Percentiles rank a stretch among this genome's conserved stretches.
Conservation (phyloP, 208 protist species). For the Trypanosoma rangeli region DNA sequence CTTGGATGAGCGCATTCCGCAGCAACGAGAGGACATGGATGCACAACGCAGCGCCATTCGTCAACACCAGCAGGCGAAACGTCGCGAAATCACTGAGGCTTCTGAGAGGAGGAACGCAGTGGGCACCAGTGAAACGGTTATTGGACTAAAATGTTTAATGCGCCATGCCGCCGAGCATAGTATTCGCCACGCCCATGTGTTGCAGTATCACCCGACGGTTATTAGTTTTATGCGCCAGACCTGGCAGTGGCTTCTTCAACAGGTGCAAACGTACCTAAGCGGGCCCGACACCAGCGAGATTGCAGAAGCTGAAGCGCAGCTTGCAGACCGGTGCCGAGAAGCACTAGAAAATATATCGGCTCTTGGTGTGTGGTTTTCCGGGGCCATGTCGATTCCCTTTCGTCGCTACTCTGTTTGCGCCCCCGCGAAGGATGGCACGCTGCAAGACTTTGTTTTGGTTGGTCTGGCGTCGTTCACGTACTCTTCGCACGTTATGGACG, state of each 20-base stretch:
- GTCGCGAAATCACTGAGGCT: slow-evolving; percentile 48
- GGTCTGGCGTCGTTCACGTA: slow-evolving; percentile 68
- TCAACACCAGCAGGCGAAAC: slow-evolving; percentile 19
- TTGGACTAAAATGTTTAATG: slow-evolving; percentile 50
- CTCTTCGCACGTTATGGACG: slow-evolving; percentile 78
- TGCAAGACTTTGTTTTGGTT: slow-evolving; percentile 52
- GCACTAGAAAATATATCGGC: slow-evolving; percentile 73
- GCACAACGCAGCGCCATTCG: slow-evolving; percentile 34
- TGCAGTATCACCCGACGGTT: slow-evolving; percentile 34
- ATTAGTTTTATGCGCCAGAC: slow-evolving; percentile 54
- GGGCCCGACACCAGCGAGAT: not conserved
- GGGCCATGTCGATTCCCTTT: slow-evolving; percentile 62
- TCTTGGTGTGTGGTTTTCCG: slow-evolving; percentile 71
- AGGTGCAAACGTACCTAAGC: slow-evolving; percentile 48
- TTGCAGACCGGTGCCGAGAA: slow-evolving; percentile 27
- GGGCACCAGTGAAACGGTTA: slow-evolving; percentile 31
- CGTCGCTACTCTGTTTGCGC: slow-evolving; percentile 64
- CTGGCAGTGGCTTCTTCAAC: slow-evolving; percentile 55
- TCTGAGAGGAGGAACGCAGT: slow-evolving; percentile 32
- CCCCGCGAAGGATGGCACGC: slow-evolving; percentile 28
- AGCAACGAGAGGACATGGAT: slow-evolving; percentile 34
- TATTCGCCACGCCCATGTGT: slow-evolving; percentile 16
- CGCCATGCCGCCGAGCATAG: slow-evolving; percentile 45
- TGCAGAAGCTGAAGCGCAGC: not conserved
- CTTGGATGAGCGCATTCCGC: slow-evolving; percentile 1